phyloP scores from a whole-genome alignment of 768 basidiomycete genomes.

The Tylopilus rubrobrunneus region DNA sequence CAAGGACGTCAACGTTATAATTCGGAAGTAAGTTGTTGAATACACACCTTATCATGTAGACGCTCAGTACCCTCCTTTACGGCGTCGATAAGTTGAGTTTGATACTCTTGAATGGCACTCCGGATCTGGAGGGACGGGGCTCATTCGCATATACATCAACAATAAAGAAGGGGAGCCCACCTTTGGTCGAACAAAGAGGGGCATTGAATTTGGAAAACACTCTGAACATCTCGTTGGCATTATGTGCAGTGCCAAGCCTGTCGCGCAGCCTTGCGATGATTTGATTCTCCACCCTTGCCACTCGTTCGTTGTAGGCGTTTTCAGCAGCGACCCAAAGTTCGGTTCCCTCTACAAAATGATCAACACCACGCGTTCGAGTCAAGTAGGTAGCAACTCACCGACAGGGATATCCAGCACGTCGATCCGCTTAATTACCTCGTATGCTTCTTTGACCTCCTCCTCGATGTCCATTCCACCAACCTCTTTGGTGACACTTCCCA shows the following conservation, averaged over 20 bases:
- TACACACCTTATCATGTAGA: slow-evolving; percentile 79
- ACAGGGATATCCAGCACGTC: slow-evolving; percentile 93
- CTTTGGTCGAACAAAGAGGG: slow-evolving; percentile 92
- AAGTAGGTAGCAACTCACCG: slow-evolving; percentile 46
- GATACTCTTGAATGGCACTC: slow-evolving; percentile 98
- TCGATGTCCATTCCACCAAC: slow-evolving; percentile 96
- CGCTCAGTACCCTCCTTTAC: slow-evolving; percentile 98
- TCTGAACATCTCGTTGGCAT: slow-evolving; percentile 99
- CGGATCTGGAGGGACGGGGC: slow-evolving; percentile 57
- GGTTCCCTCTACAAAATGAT: slow-evolving; percentile 70
- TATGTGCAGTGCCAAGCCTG: slow-evolving; percentile 88
- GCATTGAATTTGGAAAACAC: slow-evolving; percentile 99
- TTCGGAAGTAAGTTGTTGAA: not conserved
- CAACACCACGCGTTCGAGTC: not conserved
- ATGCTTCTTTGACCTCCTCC: slow-evolving; percentile 93
- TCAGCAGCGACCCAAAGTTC: slow-evolving; percentile 98
- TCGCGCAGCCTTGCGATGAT: slow-evolving; percentile 93
- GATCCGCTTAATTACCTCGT: slow-evolving; percentile 93
- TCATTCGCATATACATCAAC: not conserved
- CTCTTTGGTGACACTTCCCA: slow-evolving; percentile 68
- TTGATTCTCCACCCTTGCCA: slow-evolving; percentile 96
- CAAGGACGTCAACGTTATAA: slow-evolving; percentile 1
- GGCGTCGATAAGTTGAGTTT: slow-evolving; percentile 96
- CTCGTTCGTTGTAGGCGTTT: slow-evolving; percentile 96
- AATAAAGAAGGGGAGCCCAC: slow-evolving; percentile 37